These are phyloP conservation scores for Jackrogersella multiformis DNA, from an alignment of 495 filamentous ascomycete species.

Conservation along the genomic window DNA sequence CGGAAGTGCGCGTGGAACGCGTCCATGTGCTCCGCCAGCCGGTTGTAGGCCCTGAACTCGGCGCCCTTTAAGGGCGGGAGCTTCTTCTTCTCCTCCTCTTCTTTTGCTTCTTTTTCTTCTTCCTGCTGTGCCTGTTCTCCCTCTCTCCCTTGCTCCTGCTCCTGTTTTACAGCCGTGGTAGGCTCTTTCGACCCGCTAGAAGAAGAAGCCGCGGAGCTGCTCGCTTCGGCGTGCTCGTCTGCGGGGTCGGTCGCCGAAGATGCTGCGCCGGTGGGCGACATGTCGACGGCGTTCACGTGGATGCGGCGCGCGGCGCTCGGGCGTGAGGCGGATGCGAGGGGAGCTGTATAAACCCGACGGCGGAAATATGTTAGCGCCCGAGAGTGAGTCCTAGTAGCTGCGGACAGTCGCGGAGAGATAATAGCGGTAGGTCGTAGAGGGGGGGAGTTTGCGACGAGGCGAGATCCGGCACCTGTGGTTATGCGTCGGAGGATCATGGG, in stretches of 20 bases:
- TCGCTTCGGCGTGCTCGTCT: slow-evolving; percentile 10
- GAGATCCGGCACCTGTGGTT: slow-evolving; percentile 9
- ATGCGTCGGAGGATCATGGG: slow-evolving; percentile 22
- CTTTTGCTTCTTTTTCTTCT: slow-evolving; percentile 2
- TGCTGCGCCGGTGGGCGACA: slow-evolving; percentile 17
- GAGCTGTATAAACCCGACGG: neutral
- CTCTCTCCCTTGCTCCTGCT: too few species aligned
- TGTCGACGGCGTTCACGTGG: slow-evolving; percentile 8
- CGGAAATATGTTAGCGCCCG: neutral
- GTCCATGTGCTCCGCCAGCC: slow-evolving; percentile 81
- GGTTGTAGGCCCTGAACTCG: slow-evolving; percentile 72
- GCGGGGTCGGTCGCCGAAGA: slow-evolving; percentile 8
- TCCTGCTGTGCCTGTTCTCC: too few species aligned
- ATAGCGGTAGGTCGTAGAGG: neutral
- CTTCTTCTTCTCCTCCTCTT: slow-evolving; percentile 26
- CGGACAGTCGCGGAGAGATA: neutral
- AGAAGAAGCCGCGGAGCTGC: neutral
- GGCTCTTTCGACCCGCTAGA: neutral
- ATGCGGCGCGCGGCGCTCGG: neutral
- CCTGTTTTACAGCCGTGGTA: neutral
- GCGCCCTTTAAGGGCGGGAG: slow-evolving; percentile 27
- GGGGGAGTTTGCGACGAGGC: slow-evolving; percentile 4
- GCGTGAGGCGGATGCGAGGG: neutral
- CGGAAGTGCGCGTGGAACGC: slow-evolving; percentile 84
- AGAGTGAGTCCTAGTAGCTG: neutral